phyloP scores from a whole-genome alignment of 2,329 filamentous ascomycete genomes.

The Colletotrichum acutatum region DNA sequence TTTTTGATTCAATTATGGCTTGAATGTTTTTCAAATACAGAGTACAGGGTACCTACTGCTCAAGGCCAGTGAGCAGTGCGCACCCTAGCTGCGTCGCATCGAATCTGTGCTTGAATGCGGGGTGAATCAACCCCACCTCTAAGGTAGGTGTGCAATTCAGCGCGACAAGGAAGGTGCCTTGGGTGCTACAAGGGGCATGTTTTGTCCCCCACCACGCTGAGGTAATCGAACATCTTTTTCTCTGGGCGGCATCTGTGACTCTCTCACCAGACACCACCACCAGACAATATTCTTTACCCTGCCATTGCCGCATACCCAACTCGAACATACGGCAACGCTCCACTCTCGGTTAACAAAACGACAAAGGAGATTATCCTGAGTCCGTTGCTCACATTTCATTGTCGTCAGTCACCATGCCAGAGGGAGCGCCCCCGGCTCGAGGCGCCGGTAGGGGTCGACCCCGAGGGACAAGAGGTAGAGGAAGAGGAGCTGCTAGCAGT shows the following conservation, averaged over 20 bases:
- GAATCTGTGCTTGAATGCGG: not conserved
- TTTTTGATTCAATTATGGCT: not conserved
- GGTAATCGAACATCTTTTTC: slow-evolving; percentile 23
- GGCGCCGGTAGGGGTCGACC: slow-evolving; percentile 35
- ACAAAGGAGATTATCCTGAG: not conserved
- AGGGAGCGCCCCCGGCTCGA: slow-evolving; percentile 28
- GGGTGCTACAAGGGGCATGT: not conserved
- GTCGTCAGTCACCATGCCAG: slow-evolving; percentile 22
- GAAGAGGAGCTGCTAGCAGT: slow-evolving; percentile 20
- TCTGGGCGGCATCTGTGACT: slow-evolving; percentile 10
- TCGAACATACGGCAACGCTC: not conserved
- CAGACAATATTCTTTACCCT: not conserved
- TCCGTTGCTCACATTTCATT: not conserved
- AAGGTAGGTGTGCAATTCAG: not conserved
- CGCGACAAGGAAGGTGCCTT: not conserved
- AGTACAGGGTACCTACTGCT: not conserved
- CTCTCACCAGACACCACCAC: not conserved
- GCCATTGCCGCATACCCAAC: not conserved
- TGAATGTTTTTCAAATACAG: not conserved
- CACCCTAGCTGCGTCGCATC: not conserved
- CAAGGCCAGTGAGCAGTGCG: not conserved
- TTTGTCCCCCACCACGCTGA: slow-evolving; percentile 30
- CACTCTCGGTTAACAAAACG: not conserved
- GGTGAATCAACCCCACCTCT: slow-evolving; percentile 20
- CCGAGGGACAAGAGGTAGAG: slow-evolving; percentile 33